Evolutionary conservation across 768 basidiomycete species (phyloP), one percentile per base, ranked within the genome.

Genomic region (Tricholoma saponaceum): DNA sequence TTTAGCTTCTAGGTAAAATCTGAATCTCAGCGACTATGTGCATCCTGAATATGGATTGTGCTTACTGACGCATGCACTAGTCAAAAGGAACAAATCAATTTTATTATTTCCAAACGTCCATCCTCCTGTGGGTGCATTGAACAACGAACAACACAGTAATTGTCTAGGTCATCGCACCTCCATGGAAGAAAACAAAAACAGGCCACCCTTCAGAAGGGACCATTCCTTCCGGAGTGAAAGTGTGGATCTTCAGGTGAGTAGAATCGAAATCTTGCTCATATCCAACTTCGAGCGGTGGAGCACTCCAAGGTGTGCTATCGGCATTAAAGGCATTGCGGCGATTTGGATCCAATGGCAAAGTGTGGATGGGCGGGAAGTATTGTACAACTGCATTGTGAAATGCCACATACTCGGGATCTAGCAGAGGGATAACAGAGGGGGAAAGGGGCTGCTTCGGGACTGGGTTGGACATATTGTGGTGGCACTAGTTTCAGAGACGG

Each of bases 81-180:
- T 84, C 32, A 78, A 75, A 62, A 91, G 86, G 4, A 82, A 72
- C n/a, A 78, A 79, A 58, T 86, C 84, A 22, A 80, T 79, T 20
- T 66, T 65, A 60, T 87, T 85, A 55, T 76, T 84, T 0, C 89
- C 89, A 2, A 90, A 74, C 0, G 87, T 89, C 89, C 89, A 90
- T 33, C 89, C 89, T 39, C 89, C 88, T 86, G 62, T 20, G 16
- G n/a, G n/a, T n/a, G n/a, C n/a, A n/a, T n/a, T n/a, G n/a, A n/a
- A n/a, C n/a, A n/a, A n/a, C n/a, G n/a, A 16, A 16, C 7, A 35
- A 60, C 32, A 5, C 28, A 8, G 8, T 30, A 30, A 8, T 4
- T 30, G 28, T 4, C 30, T n/a, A n/a, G 22, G 26, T 50, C 25
- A 58, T 16, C 37, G n/a, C 10, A 82, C 88, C 89, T 53, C 89